Conservation (phyloP, 2,329 filamentous ascomycete species). For the Trichoderma asperellum region DNA sequence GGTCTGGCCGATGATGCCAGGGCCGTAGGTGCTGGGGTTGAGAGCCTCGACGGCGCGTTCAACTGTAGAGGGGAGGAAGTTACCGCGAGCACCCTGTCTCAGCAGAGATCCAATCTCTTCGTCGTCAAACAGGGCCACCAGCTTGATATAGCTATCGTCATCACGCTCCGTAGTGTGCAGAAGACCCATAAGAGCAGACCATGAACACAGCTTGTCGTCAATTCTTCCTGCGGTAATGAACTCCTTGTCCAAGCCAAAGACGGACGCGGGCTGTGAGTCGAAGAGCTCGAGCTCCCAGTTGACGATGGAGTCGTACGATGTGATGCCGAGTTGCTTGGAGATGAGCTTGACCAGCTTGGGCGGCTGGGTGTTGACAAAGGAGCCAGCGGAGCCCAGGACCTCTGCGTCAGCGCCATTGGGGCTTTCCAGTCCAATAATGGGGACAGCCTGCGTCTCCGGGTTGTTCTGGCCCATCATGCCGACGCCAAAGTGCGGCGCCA, state of each 20-base stretch:
- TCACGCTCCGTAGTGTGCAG: slow-evolving; percentile 61
- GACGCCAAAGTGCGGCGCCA: slow-evolving; percentile 91
- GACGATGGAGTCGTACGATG: slow-evolving; percentile 72
- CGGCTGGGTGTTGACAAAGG: slow-evolving; percentile 83
- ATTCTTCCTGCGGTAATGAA: slow-evolving; percentile 95
- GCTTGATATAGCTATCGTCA: slow-evolving; percentile 73
- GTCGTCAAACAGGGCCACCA: slow-evolving; percentile 94
- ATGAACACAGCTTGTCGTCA: slow-evolving; percentile 97
- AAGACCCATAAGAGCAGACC: slow-evolving; percentile 83
- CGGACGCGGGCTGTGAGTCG: slow-evolving; percentile 82
- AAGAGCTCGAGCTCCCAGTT: slow-evolving; percentile 98
- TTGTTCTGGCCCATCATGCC: slow-evolving; percentile 72
- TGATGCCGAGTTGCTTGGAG: slow-evolving; percentile 73
- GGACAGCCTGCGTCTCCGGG: slow-evolving; percentile 89
- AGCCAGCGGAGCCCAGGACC: slow-evolving; percentile 63
- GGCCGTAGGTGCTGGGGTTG: slow-evolving; percentile 57
- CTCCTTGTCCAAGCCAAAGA: slow-evolving; percentile 85
- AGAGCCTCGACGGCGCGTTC: slow-evolving; percentile 78
- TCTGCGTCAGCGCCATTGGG: slow-evolving; percentile 53
- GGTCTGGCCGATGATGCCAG: slow-evolving; percentile 73
- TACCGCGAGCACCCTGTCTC: slow-evolving; percentile 85
- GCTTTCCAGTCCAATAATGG: slow-evolving; percentile 87
- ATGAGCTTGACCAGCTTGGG: slow-evolving; percentile 84
- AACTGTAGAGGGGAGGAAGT: slow-evolving; percentile 81
- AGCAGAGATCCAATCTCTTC: slow-evolving; percentile 94